Conservation (phyloP, 257 asterid species). For the Galeopsis tetrahit region DNA sequence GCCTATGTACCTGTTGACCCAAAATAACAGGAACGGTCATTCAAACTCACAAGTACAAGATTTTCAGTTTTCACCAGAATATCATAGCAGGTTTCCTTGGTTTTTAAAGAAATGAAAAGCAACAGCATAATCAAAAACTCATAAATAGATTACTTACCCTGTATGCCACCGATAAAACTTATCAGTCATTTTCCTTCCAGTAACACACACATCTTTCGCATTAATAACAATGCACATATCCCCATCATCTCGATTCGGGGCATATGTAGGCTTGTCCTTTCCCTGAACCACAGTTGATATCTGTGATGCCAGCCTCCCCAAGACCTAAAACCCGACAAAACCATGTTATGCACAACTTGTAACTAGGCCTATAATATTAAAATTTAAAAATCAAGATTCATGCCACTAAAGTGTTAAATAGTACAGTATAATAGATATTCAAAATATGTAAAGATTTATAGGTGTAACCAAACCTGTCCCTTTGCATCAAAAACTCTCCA, state of each 20-base stretch:
- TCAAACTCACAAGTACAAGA: not conserved
- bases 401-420: too few species aligned
- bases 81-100: not conserved
- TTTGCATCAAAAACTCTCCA: constrained; percentile 98
- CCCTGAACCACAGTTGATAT: constrained; percentile 93
- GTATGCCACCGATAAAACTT: constrained; percentile 95
- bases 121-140: constrained; percentile 14
- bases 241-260: constrained; percentile 78
- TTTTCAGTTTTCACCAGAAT: not conserved
- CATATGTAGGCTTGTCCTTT: constrained; percentile 91
- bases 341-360: constrained; percentile 3
- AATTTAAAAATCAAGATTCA: too few species aligned
- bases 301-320: constrained; percentile 93
- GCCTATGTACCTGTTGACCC: constrained; percentile 70
- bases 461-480: constrained; percentile 68
- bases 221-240: constrained; percentile 91
- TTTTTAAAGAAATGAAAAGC: constrained; percentile 18
- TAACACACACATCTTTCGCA: constrained; percentile 86
- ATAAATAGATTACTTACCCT: constrained; percentile 55
- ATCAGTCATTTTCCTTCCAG: constrained; percentile 95
- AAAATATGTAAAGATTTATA: too few species aligned
- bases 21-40: constrained; percentile 13
- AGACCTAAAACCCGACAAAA: constrained; percentile 53
- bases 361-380: not conserved
- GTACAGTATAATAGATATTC: too few species aligned